These are phyloP conservation scores for Clarireedia monteithiana DNA, from an alignment of 2,329 filamentous ascomycete genomes.

Conservation along the genomic window DNA sequence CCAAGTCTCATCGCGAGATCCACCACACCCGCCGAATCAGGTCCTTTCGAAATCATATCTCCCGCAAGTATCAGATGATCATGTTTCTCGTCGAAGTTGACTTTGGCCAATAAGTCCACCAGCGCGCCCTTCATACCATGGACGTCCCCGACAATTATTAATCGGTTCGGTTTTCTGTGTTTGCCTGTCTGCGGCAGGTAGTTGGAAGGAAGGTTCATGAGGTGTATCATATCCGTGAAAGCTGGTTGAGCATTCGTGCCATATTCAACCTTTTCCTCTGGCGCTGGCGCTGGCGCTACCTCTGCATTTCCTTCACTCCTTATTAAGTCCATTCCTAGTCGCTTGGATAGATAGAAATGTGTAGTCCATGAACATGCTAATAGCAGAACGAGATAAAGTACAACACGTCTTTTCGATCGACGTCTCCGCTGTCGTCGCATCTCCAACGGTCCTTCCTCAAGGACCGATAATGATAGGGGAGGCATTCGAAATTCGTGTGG, in stretches of 20 bases:
- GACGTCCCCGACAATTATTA: conserved; percentile 85
- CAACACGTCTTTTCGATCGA: conserved; percentile 2
- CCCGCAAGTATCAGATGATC: conserved; percentile 75
- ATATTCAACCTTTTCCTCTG: conserved; percentile 1
- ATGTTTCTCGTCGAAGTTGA: conserved; percentile 50
- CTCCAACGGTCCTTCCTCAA: neutral
- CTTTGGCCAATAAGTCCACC: conserved; percentile 56
- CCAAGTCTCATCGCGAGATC: conserved; percentile 63
- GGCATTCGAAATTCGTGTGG: neutral
- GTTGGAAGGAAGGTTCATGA: conserved; percentile 23
- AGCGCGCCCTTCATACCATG: conserved; percentile 75
- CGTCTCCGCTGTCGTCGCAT: neutral
- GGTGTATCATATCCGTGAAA: conserved; percentile 22
- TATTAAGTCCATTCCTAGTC: neutral
- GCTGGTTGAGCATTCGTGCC: conserved; percentile 17
- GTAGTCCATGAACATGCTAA: conserved; percentile 2
- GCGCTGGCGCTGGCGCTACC: neutral
- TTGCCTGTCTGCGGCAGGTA: conserved; percentile 28
- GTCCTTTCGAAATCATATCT: conserved; percentile 80
- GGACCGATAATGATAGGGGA: neutral
- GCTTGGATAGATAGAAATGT: neutral
- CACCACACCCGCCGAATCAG: conserved; percentile 72
- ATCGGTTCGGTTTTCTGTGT: conserved; percentile 40
- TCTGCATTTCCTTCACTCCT: neutral
- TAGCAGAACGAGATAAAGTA: conserved; percentile 1